Percentiles rank a stretch among this genome's conserved stretches.
Conservation (phyloP, 202 grass and related monocot genomes). For the Setaria italica region DNA sequence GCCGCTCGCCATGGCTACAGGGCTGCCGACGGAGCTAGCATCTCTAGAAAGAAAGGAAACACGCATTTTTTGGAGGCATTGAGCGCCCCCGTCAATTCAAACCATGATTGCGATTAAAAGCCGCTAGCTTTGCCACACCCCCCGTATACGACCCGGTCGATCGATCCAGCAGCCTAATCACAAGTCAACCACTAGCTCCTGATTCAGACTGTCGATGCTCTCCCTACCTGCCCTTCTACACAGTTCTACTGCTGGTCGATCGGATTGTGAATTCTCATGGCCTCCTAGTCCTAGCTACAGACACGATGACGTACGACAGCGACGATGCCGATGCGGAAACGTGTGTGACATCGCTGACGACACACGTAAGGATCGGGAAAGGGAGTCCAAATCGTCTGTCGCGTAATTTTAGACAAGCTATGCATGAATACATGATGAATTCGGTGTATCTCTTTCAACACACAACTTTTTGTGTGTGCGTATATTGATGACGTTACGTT, state of each 20-base stretch:
- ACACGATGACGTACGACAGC: background rate
- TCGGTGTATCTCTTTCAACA: background rate
- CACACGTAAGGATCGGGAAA: background rate
- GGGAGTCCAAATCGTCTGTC: background rate
- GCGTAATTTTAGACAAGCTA: background rate
- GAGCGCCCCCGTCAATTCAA: background rate
- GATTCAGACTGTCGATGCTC: background rate
- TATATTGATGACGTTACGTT: background rate
- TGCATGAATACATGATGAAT: background rate
- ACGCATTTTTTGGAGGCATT: too few species aligned
- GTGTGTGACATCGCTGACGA: background rate
- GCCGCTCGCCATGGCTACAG: background rate
- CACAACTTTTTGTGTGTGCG: background rate
- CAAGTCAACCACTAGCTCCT: background rate
- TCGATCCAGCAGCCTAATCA: background rate
- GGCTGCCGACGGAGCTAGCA: background rate
- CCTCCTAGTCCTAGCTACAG: background rate
- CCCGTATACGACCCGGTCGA: background rate
- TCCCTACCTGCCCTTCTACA: background rate
- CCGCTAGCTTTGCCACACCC: background rate
- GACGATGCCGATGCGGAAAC: background rate
- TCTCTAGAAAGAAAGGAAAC: too few species aligned
- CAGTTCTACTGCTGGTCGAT: background rate
- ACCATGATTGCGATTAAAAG: background rate
- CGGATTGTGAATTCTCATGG: background rate